A percentile compares a stretch with the other conserved stretches of the same genome.
Evolutionary conservation across 2,329 filamentous ascomycete genomes (phyloP).

Genomic region (Delphinella strobiligena): DNA sequence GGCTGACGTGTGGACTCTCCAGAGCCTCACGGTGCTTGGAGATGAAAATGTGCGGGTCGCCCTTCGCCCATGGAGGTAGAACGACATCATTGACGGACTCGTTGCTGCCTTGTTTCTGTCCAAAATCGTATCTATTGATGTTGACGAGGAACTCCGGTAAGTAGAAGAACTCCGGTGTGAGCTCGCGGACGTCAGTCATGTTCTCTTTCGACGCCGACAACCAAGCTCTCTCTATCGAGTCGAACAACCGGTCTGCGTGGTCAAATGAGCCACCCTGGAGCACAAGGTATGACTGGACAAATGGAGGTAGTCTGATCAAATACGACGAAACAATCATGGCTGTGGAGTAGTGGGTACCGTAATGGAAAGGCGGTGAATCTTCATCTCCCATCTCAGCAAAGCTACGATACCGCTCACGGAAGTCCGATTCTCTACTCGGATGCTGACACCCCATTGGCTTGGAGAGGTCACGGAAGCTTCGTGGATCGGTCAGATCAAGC

Average conservation of each 20-base stretch:
- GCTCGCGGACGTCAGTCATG: conserved; percentile 85
- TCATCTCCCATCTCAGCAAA: conserved; percentile 82
- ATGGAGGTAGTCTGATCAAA: conserved; percentile 85
- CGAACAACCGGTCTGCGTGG: conserved; percentile 89
- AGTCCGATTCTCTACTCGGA: conserved; percentile 60
- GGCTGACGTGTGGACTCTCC: conserved; percentile 84
- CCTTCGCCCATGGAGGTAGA: conserved; percentile 93
- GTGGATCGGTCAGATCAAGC: conserved; percentile 72
- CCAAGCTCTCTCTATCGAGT: conserved; percentile 86
- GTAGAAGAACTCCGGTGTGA: conserved; percentile 96
- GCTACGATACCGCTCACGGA: conserved; percentile 71
- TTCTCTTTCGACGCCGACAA: conserved; percentile 77
- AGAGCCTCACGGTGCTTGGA: conserved; percentile 90
- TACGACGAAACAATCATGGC: conserved; percentile 98
- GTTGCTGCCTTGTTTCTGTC: conserved; percentile 66
- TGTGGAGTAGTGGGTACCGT: conserved; percentile 96
- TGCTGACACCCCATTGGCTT: conserved; percentile 96
- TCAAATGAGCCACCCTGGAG: conserved; percentile 95
- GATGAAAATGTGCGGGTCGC: conserved; percentile 90
- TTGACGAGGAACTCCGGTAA: conserved; percentile 92
- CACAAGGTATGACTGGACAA: conserved; percentile 88
- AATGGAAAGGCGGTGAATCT: conserved; percentile 73
- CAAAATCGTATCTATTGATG: conserved; percentile 89
- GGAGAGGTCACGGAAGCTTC: conserved; percentile 77
- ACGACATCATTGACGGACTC: conserved; percentile 73